Evolutionary conservation across 441 rosid species (phyloP), one percentile per base, ranked within the genome.

Genomic region (Melastoma candidum): DNA sequence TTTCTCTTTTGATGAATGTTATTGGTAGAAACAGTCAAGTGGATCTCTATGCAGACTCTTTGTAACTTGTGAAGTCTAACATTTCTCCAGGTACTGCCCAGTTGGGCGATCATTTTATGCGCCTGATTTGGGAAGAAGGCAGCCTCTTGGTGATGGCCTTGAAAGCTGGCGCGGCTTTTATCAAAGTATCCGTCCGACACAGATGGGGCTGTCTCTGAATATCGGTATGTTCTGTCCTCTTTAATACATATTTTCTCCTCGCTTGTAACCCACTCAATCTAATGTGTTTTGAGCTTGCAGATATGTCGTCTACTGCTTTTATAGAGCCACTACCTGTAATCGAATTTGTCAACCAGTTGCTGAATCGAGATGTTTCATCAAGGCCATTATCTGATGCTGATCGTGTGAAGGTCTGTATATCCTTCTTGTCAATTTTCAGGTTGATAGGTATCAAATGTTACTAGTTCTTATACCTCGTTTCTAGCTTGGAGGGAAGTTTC

Each of bases 161-260:
- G 98, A 92, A 74, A 85, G 96, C 63, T 92, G 98, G 96, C 88
- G 96, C 58, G 98, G 98, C 49, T 92, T 92, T 64, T 92, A 92
- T 64, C 98, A 92, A 60, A 92, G 98, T 65, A 87, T 92, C 62
- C 96, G 98, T 36, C 98, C 98, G 6, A 92, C 98, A 11, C 98
- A 92, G 72, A 92, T 80, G 93, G 96, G 98, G 2, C 68, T 92
- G 12, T 92, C 98, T 0, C 72, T 92, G 17, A 92, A 92, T 63
- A 87, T 92, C 49, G 98, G 98, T 87, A 68, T 32, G 45, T 0
- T 51, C n/a, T 51, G 22, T 39, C 11, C 41, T 29, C 17, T 25
- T 29, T 12, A 25, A 44, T 24, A 51, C 22, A 24, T 32, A 1
- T 2, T 50, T 11, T 22, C 25, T 13, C 12, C 44, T 48, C 11